A percentile compares a stretch with the other conserved stretches of the same genome.
Evolutionary conservation across 2,329 filamentous ascomycete species (phyloP).

Genomic region (Dactylellina leptospora): DNA sequence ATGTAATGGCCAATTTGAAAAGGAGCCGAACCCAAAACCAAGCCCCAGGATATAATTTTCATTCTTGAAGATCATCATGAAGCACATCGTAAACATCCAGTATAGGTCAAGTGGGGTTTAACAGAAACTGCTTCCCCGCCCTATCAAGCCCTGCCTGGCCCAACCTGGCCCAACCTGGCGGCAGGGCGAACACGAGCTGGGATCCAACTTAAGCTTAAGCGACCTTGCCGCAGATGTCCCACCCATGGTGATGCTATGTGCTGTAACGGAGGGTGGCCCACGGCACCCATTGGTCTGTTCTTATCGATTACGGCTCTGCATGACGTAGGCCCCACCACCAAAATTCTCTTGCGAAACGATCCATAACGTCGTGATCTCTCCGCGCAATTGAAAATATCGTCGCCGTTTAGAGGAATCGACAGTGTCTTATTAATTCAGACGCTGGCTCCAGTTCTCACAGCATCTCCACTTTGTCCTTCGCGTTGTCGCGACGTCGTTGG

Average conservation of each 20-base stretch:
- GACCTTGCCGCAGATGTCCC: slow-evolving; percentile 50
- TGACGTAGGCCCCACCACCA: slow-evolving; percentile 44
- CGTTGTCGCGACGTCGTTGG: too few relatives aligned
- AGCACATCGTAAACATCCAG: neutral
- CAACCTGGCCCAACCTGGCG: slow-evolving; percentile 7
- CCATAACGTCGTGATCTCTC: too few relatives aligned
- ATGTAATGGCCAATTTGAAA: neutral
- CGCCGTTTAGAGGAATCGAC: too few relatives aligned
- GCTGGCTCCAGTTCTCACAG: too few relatives aligned
- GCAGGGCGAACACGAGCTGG: slow-evolving; percentile 18
- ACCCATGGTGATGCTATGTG: slow-evolving; percentile 5
- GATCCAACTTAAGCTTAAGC: slow-evolving; percentile 48
- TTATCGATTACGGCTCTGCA: slow-evolving; percentile 42
- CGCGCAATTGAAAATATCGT: too few relatives aligned
- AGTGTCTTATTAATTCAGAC: too few relatives aligned
- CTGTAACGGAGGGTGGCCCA: slow-evolving; percentile 20
- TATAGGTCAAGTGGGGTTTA: slow-evolving; percentile 13
- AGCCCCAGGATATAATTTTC: neutral
- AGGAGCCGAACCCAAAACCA: neutral
- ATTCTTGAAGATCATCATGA: neutral
- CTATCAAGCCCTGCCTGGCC: neutral
- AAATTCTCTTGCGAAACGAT: slow-evolving; percentile 29
- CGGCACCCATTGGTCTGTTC: slow-evolving; percentile 29
- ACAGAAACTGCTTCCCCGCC: neutral
- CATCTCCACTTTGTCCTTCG: too few relatives aligned